Evolutionary conservation across 225 moss, liverwort and hornwort genomes (phyloP), one percentile per base, ranked within the genome.

Genomic region (Climacium dendroides): DNA sequence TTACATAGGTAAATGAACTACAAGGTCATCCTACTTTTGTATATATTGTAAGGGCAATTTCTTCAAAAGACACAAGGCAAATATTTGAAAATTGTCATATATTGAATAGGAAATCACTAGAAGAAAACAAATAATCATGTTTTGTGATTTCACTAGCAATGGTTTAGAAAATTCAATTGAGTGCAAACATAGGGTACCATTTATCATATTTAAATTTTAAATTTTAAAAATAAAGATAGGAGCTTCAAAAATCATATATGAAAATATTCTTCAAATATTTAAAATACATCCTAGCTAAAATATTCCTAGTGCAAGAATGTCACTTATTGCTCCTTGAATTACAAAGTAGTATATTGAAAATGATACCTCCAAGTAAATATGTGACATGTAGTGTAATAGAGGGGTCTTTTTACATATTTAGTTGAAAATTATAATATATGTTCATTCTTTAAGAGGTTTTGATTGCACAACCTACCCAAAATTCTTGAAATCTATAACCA

Each of bases 301-400:
- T 72, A 72, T 17, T 45, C 18, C 3, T 10, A 17, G 26, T 9
- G 9, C 28, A 28, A 41, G 28, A 5, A 43, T 41, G 3, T 71
- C 45, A 10, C 10, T 16, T 72, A 2, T 13, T 48, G 8, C 5
- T 5, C 20, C 13, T 74, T 32, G 48, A 3, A 19, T 34, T 32
- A 19, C 3, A 13, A 34, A 32, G 45, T n/a, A n/a, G 13, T 32
- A 32, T 0, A 20, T 1, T 0, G 3, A 32, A 2, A 50, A 48
- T 28, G 13, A 74, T 11, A 50, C 11, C 6, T 48, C 13, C 5
- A 32, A 74, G 4, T 32, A 50, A 74, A 32, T 13, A 74, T 74
- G 20, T 5, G 30, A 5, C 9, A 69, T 39, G 7, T 0, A 71
- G 0, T 70, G 9, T 71, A 43, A 5, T 9, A 15, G 41, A 9